These are phyloP conservation scores for Leishmania lainsoni DNA, from an alignment of 208 protist species.

Conservation along the genomic window DNA sequence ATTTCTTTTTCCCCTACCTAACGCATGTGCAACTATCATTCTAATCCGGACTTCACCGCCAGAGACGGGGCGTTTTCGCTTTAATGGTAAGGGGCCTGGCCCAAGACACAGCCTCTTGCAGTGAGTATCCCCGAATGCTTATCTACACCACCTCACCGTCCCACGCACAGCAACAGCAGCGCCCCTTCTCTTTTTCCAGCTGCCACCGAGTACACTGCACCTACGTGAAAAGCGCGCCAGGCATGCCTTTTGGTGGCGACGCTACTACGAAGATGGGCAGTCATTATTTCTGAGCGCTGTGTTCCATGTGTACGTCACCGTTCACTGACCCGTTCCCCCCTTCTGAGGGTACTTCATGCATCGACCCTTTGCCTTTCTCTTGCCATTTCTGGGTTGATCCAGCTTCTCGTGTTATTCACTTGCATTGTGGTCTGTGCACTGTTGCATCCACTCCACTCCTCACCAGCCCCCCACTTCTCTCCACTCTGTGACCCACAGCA, in stretches of 20 bases:
- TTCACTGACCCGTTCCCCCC: background rate
- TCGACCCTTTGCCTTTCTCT: background rate
- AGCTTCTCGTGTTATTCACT: background rate
- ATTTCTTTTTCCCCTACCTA: background rate
- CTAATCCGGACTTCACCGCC: background rate
- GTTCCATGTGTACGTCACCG: background rate
- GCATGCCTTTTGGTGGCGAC: background rate
- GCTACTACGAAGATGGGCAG: background rate
- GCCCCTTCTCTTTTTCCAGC: background rate
- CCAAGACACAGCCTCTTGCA: background rate
- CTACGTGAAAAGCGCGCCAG: background rate
- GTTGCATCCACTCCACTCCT: background rate
- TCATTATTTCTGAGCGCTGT: background rate
- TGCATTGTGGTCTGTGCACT: constrained; percentile 8
- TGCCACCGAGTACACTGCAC: background rate
- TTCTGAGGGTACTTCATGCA: background rate
- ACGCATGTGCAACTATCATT: background rate
- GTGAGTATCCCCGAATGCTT: background rate
- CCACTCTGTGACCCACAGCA: background rate
- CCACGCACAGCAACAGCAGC: background rate
- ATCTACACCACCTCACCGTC: background rate
- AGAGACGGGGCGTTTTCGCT: background rate
- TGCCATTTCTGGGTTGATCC: background rate
- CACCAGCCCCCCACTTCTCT: background rate
- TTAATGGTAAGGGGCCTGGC: background rate